These are phyloP conservation scores for Phascolomyces articulosus DNA, from an alignment of 371 early-diverging fungal species.

Conservation along the genomic window DNA sequence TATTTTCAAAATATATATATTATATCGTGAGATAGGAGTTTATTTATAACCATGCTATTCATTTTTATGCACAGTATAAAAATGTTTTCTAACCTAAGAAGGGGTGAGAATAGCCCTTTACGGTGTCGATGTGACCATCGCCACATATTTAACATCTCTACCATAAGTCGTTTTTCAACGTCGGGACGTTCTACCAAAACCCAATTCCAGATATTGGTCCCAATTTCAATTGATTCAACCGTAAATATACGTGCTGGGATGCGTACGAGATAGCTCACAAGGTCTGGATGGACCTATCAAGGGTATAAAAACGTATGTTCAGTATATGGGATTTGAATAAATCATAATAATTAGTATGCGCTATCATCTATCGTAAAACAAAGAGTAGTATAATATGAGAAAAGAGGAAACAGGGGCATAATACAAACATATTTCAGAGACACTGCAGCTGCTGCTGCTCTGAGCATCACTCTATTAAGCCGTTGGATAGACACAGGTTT, in stretches of 20 bases:
- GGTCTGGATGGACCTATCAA: conserved; percentile 9
- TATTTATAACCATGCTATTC: no score
- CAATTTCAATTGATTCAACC: conserved; percentile 76
- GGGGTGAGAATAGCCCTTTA: conserved; percentile 56
- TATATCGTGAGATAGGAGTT: no score
- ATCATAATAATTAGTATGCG: no score
- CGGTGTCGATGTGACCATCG: conserved; percentile 75
- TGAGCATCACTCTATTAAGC: conserved; percentile 48
- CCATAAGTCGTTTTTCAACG: conserved; percentile 76
- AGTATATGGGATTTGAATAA: no score
- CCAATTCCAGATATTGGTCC: conserved; percentile 88
- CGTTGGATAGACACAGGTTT: conserved; percentile 42
- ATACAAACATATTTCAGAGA: conserved; percentile 4
- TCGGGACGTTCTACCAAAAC: conserved; percentile 79
- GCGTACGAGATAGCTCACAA: conserved; percentile 81
- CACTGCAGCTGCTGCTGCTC: conserved; percentile 45
- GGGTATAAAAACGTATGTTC: no score
- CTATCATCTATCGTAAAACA: no score
- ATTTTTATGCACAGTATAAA: neutral
- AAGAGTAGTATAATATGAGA: neutral
- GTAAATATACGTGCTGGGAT: conserved; percentile 85
- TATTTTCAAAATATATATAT: neutral
- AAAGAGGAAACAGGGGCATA: neutral
- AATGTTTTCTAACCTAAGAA: neutral
- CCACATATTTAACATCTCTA: conserved; percentile 85